Evolutionary conservation across 179 eudicot genomes (phyloP).

Genomic region (Sideroxylon spinosum): DNA sequence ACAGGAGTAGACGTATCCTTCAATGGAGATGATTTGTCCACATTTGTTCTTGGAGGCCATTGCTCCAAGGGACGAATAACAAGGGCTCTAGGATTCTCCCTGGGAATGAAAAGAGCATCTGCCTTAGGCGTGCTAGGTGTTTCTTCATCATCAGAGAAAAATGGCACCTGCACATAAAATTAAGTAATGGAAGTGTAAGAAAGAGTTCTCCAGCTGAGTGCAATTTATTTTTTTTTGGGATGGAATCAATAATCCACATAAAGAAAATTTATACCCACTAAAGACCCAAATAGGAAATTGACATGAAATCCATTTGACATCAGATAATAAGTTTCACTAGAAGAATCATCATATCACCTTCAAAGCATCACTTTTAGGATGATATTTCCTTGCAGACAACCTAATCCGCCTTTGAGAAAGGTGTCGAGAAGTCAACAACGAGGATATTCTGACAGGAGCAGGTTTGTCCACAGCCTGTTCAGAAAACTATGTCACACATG

Average conservation of each 20-base stretch:
- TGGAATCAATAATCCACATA: background rate
- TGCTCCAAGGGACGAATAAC: conserved; percentile 79
- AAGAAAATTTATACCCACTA: background rate
- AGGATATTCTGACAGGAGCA: conserved; percentile 71
- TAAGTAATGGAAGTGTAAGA: background rate
- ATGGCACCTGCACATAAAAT: conserved; percentile 61
- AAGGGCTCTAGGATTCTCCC: conserved; percentile 95
- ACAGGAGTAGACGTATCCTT: conserved; percentile 35
- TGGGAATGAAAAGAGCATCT: conserved; percentile 84
- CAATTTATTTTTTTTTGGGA: too few species aligned
- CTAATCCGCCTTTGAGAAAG: conserved; percentile 82
- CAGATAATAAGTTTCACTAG: background rate
- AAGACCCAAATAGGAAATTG: background rate
- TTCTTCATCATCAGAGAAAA: conserved; percentile 84
- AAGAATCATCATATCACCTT: conserved; percentile 42
- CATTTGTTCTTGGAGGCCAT: conserved; percentile 52
- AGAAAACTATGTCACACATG: conserved; percentile 13
- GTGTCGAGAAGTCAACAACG: conserved; percentile 82
- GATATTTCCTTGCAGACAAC: conserved; percentile 87
- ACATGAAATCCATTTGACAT: conserved; percentile 3
- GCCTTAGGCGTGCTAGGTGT: conserved; percentile 81
- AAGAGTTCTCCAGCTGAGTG: background rate
- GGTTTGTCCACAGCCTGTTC: conserved; percentile 90
- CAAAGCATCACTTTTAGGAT: conserved; percentile 67
- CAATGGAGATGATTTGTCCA: conserved; percentile 40